Evolutionary conservation across 768 basidiomycete genomes (phyloP).

Genomic region (Rossbeevera mucosa): DNA sequence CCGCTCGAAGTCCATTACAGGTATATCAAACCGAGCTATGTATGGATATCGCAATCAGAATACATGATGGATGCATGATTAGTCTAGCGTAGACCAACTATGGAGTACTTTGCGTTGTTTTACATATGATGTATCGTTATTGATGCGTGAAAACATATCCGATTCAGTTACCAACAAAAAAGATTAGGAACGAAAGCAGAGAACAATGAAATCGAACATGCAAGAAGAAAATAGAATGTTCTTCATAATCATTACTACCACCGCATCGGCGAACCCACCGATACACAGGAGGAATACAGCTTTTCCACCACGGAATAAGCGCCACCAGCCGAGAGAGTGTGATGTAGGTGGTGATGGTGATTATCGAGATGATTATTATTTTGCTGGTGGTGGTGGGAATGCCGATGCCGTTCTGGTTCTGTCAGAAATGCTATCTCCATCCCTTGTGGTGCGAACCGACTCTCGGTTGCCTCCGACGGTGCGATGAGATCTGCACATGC

Average conservation of each 20-base stretch:
- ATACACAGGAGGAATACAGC: conserved; percentile 20
- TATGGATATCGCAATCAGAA: conserved; percentile 8
- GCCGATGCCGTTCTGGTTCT: conserved; percentile 4
- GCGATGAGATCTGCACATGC: conserved; percentile 19
- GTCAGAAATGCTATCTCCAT: conserved; percentile 12
- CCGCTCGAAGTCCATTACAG: background rate
- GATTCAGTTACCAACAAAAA: background rate
- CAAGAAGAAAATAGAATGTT: background rate
- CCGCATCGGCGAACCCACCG: conserved; percentile 15
- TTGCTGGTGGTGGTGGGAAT: background rate
- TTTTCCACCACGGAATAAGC: conserved; percentile 15
- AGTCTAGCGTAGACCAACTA: conserved; percentile 15
- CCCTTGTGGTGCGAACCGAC: conserved; percentile 18
- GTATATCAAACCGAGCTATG: conserved; percentile 1
- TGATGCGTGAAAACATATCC: conserved; percentile 16
- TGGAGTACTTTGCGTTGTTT: conserved; percentile 23
- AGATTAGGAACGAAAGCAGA: background rate
- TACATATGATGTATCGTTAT: conserved; percentile 24
- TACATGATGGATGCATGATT: conserved; percentile 16
- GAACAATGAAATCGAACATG: background rate
- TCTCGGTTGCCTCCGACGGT: background rate
- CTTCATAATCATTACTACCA: conserved; percentile 19
- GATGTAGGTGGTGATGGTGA: background rate
- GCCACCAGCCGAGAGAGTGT: conserved; percentile 4
- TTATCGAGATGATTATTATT: background rate